A percentile compares a stretch with the other conserved stretches of the same genome.
Evolutionary conservation across 164 flowering plant species (phyloP).

Genomic region (Magnolia changhungtana): DNA sequence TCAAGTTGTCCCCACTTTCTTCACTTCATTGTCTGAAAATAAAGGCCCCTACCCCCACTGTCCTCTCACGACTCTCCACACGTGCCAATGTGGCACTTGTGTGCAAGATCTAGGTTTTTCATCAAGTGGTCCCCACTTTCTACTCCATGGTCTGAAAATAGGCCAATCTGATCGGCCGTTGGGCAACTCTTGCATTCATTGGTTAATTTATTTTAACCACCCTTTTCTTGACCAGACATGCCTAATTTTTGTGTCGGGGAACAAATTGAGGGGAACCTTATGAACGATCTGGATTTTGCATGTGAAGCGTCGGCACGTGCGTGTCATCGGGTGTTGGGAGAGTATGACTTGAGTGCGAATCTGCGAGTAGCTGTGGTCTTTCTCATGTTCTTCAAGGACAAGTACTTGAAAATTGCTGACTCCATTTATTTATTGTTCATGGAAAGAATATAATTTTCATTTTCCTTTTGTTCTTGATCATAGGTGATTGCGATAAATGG

Average conservation of each 20-base stretch:
- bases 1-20: too few relatives aligned
- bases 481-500: slow-evolving; percentile 90
- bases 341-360: neutral
- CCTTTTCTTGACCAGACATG: neutral
- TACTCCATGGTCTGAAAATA: neutral
- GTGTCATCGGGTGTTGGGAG: neutral
- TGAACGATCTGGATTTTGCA: neutral
- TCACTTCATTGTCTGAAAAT: too few relatives aligned
- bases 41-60: too few relatives aligned
- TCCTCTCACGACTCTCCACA: neutral
- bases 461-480: slow-evolving; percentile 17
- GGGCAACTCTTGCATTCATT: neutral
- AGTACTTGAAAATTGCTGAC: neutral
- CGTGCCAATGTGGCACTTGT: neutral
- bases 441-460: neutral
- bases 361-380: too few relatives aligned
- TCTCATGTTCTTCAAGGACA: neutral
- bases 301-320: neutral
- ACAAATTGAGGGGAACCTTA: neutral
- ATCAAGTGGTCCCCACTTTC: neutral
- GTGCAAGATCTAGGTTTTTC: neutral
- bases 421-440: neutral
- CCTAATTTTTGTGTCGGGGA: neutral
- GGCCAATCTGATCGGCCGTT: too few relatives aligned
- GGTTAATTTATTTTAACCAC: too few relatives aligned